These are phyloP conservation scores for Fusarium sp. DNA, from an alignment of 2,329 filamentous ascomycete species.

Conservation along the genomic window DNA sequence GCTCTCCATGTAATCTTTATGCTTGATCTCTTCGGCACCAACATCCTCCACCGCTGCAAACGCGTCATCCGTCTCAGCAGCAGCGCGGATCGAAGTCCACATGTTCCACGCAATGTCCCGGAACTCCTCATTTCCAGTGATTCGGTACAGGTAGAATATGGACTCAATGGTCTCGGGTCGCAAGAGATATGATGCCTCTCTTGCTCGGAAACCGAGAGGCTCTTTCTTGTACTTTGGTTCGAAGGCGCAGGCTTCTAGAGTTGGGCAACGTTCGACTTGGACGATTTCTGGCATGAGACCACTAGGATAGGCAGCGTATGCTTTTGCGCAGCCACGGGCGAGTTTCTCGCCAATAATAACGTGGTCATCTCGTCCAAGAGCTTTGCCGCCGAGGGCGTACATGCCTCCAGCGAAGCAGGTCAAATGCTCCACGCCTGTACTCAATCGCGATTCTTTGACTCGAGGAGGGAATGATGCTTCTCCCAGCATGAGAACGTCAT, in stretches of 20 bases:
- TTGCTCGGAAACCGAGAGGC: constrained; percentile 30
- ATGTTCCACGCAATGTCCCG: constrained; percentile 78
- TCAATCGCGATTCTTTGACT: constrained; percentile 40
- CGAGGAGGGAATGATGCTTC: constrained; percentile 55
- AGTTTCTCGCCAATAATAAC: constrained; percentile 66
- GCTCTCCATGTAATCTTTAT: constrained; percentile 71
- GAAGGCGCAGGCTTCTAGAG: constrained; percentile 39
- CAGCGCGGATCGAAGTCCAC: constrained; percentile 70
- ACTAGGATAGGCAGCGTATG: constrained; percentile 64
- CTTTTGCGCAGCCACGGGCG: constrained; percentile 71
- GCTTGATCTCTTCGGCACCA: constrained; percentile 56
- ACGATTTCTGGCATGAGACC: constrained; percentile 72
- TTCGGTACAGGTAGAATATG: constrained; percentile 80
- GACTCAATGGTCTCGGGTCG: constrained; percentile 75
- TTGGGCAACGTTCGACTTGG: constrained; percentile 55
- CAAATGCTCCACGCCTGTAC: constrained; percentile 61
- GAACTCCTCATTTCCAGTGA: constrained; percentile 74
- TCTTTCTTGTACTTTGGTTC: background rate
- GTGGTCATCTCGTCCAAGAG: constrained; percentile 62
- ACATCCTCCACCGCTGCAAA: constrained; percentile 75
- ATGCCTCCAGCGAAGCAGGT: constrained; percentile 73
- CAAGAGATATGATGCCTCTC: constrained; percentile 29
- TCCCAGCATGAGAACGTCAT: constrained; percentile 67
- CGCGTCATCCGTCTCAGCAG: constrained; percentile 69
- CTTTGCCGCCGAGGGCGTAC: constrained; percentile 68